Conservation (phyloP, 371 early-diverging fungal genomes). For the Mucor indicus region DNA sequence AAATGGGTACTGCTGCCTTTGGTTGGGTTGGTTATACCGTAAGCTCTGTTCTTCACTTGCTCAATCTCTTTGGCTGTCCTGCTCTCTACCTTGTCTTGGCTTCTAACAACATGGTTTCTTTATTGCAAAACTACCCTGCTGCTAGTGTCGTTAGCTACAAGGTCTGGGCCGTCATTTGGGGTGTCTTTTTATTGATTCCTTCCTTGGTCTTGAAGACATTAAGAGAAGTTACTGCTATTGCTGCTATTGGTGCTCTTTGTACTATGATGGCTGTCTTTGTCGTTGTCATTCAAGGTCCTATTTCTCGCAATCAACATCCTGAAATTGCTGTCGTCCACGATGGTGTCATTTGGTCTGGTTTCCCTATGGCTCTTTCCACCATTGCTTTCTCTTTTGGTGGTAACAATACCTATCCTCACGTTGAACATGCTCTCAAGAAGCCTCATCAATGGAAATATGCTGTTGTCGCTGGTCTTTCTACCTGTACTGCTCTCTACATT, state of each 20-base stretch:
- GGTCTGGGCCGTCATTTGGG: conserved; percentile 66
- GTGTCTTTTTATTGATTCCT: conserved; percentile 65
- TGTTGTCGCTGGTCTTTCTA: conserved; percentile 62
- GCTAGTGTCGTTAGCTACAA: conserved; percentile 17
- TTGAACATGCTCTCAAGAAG: conserved; percentile 80
- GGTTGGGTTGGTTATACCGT: conserved; percentile 57
- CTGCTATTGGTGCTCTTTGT: conserved; percentile 43
- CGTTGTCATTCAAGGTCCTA: conserved; percentile 39
- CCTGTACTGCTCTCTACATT: conserved; percentile 76
- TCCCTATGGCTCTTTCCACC: conserved; percentile 59
- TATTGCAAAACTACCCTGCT: conserved; percentile 34
- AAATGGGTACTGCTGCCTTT: conserved; percentile 65
- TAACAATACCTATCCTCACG: conserved; percentile 62
- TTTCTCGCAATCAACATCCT: conserved; percentile 18
- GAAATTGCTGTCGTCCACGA: conserved; percentile 11
- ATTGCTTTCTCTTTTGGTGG: conserved; percentile 64
- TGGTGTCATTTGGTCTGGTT: conserved; percentile 46
- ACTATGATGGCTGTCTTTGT: conserved; percentile 52
- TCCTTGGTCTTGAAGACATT: conserved; percentile 72
- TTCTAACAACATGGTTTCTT: conserved; percentile 55
- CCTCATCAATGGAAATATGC: conserved; percentile 79
- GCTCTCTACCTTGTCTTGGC: conserved; percentile 77
- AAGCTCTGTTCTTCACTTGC: conserved; percentile 59
- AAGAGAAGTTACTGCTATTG: conserved; percentile 70
- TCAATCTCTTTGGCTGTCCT: conserved; percentile 65